phyloP scores from a whole-genome alignment of 2,329 filamentous ascomycete genomes.

The Xylariaceae sp. region DNA sequence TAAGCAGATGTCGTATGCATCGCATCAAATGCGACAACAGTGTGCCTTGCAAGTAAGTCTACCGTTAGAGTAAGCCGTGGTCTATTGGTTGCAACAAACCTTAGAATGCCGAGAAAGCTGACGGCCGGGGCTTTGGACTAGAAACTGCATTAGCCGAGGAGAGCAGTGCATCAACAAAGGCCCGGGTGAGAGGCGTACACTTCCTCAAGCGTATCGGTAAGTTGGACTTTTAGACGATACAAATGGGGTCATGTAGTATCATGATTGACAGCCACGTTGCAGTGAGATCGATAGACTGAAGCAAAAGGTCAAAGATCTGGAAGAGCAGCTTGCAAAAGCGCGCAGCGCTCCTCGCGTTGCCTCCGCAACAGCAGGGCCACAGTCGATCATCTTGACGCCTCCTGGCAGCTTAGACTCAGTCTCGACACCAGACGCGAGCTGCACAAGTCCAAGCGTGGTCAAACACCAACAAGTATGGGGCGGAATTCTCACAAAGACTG shows the following conservation, averaged over 20 bases:
- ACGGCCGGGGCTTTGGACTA: not conserved
- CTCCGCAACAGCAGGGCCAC: not conserved
- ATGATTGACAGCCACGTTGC: slow-evolving; percentile 1
- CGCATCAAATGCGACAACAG: slow-evolving; percentile 40
- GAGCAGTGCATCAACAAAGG: slow-evolving; percentile 34
- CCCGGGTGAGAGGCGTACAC: slow-evolving; percentile 29
- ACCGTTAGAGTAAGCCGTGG: not conserved
- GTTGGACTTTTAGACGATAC: not conserved
- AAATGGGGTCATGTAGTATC: not conserved
- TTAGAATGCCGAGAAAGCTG: not conserved
- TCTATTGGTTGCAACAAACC: slow-evolving; percentile 7
- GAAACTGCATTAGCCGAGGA: slow-evolving; percentile 35
- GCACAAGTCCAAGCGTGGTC: not conserved
- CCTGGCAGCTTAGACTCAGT: slow-evolving; percentile 13
- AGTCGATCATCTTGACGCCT: slow-evolving; percentile 11
- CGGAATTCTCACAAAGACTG: slow-evolving; percentile 33
- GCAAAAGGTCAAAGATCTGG: slow-evolving; percentile 30
- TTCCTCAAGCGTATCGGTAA: slow-evolving; percentile 27
- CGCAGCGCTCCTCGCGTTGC: slow-evolving; percentile 5
- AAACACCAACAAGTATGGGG: slow-evolving; percentile 27
- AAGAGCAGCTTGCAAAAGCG: slow-evolving; percentile 23
- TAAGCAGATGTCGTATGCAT: slow-evolving; percentile 35
- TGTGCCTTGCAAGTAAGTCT: slow-evolving; percentile 32
- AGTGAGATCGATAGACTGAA: slow-evolving; percentile 36
- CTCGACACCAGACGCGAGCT: slow-evolving; percentile 4